Percentiles rank a stretch among this genome's conserved stretches.
Conservation (phyloP, 768 basidiomycete genomes). For the Tricholoma flavovirens region DNA sequence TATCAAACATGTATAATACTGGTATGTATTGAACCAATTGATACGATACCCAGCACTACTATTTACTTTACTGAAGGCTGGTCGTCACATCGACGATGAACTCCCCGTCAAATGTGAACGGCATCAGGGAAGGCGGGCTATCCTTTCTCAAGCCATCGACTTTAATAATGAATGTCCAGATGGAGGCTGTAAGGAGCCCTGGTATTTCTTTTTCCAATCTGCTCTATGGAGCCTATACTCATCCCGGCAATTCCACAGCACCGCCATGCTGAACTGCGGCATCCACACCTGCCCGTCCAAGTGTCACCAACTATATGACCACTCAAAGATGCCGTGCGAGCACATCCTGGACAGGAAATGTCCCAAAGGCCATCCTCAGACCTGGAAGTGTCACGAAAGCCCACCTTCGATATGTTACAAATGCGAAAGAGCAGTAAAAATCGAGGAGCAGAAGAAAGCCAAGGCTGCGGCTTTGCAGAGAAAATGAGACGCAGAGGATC, state of each 20-base stretch:
- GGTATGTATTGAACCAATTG: too few species aligned
- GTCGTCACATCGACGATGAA: conserved; percentile 49
- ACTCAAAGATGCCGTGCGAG: conserved; percentile 49
- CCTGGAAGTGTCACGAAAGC: conserved; percentile 39
- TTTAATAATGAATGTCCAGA: conserved; percentile 52
- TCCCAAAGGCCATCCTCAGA: conserved; percentile 34
- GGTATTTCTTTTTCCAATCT: conserved; percentile 35
- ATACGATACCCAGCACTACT: too few species aligned
- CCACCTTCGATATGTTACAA: conserved; percentile 32
- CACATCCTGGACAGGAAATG: conserved; percentile 34
- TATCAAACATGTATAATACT: too few species aligned
- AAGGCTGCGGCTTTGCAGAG: conserved; percentile 37
- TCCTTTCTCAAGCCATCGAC: conserved; percentile 36
- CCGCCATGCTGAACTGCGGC: conserved; percentile 38
- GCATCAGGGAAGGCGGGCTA: conserved; percentile 37
- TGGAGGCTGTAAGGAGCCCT: conserved; percentile 56
- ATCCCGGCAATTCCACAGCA: neutral
- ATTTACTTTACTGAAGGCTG: conserved; percentile 36
- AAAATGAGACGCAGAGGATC: conserved; percentile 39
- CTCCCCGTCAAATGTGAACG: conserved; percentile 55
- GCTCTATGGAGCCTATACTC: neutral
- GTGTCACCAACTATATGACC: conserved; percentile 52
- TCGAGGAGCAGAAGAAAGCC: conserved; percentile 34
- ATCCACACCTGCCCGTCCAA: conserved; percentile 52
- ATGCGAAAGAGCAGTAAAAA: conserved; percentile 42